phyloP scores from a whole-genome alignment of 2,329 filamentous ascomycete species.

The Fusarium redolens region DNA sequence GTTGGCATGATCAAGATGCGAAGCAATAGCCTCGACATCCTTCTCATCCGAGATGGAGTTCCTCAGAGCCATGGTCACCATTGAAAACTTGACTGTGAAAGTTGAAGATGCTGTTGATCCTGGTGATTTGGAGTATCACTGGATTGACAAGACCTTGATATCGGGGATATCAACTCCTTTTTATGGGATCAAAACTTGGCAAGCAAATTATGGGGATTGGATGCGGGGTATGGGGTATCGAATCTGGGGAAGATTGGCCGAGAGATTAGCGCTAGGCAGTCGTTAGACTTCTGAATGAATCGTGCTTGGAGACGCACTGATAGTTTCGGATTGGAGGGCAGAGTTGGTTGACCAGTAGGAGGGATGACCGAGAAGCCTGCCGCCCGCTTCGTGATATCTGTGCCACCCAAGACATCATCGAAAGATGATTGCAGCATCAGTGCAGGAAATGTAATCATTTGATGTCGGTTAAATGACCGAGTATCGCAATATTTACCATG shows the following conservation, averaged over 20 bases:
- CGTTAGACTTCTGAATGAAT: neutral
- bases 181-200: constrained; percentile 10
- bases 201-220: neutral
- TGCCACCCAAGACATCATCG: neutral
- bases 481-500: neutral
- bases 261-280: neutral
- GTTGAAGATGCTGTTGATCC: neutral
- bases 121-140: neutral
- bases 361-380: constrained; percentile 9
- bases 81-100: neutral
- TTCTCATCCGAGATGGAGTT: constrained; percentile 27
- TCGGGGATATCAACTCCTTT: constrained; percentile 12
- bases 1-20: constrained; percentile 18
- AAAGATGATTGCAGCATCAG: neutral
- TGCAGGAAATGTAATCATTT: neutral
- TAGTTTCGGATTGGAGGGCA: neutral
- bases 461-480: neutral
- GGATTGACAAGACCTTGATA: neutral
- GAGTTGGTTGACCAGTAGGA: constrained; percentile 9
- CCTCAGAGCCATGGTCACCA: constrained; percentile 14
- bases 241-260: constrained; percentile 21
- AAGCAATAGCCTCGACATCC: constrained; percentile 28
- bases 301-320: constrained; percentile 1
- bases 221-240: constrained; percentile 29
- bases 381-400: neutral